Base-by-base conservation (phyloP, 2,329 filamentous ascomycete genomes). In the Alternaria angustiovoidea region DNA sequence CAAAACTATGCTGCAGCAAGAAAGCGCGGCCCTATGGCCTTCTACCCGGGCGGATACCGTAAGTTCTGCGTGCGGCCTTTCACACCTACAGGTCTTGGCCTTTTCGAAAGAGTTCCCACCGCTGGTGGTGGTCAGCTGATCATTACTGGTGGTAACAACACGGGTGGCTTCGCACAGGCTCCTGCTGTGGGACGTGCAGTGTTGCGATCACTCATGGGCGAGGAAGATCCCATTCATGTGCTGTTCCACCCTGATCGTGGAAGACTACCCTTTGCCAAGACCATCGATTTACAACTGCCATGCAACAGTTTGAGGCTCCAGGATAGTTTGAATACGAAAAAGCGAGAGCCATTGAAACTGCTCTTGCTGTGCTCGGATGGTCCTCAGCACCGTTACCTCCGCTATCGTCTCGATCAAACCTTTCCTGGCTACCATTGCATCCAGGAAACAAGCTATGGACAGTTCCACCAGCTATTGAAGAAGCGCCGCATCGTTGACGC, bases 71-170 rank as follows among this genome's bases (percentile, higher is more conserved):
- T 49, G 2, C 46, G 46, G 11, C 46, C 46, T 7, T 49, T 49
- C 11, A 49, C 46, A 14, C 20, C n/a, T 2, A 38, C 46, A 11
- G 30, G 46, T 4, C 14, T 49, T 3, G 46, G 46, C 1, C 14
- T 49, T 9, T 49, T 49, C 12, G 46, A 49, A 14, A 7, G 14
- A 0, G 12, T 49, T 4, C 30, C 46, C 1, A 38, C 5, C 5
- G 16, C 30, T 11, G 4, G 8, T 22, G 46, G 46, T 8, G 46
- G 46, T 5, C 46, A 36, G 6, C 46, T 49, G 5, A 16, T 49
- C 32, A 49, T 49, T 7, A 49, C 46, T 12, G 46, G 46, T 18
- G 46, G 30, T 8, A 49, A 49, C 14, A 49, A 49, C 30, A 49
- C 46, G 16, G 46, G 46, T 2, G 30, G 30, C 4, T 49, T 49